These are phyloP conservation scores for Suillus plorans DNA, from an alignment of 768 basidiomycete genomes.

Conservation along the genomic window DNA sequence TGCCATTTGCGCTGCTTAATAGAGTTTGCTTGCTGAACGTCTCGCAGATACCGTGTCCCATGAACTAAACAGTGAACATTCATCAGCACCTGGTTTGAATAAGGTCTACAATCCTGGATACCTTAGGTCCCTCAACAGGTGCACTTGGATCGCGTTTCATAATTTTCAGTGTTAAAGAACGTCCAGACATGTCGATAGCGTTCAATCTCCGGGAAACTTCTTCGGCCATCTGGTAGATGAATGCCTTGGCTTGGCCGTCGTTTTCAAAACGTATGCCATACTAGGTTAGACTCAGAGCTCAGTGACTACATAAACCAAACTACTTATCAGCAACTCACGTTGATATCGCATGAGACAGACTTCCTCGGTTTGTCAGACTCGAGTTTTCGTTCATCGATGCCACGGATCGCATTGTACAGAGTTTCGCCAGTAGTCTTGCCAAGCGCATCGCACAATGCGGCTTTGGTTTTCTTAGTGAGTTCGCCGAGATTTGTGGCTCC, in stretches of 20 bases:
- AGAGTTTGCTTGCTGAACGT: constrained; percentile 73
- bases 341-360: constrained; percentile 93
- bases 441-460: constrained; percentile 63
- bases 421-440: constrained; percentile 85
- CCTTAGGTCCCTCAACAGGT: constrained; percentile 90
- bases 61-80: constrained; percentile 53
- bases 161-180: constrained; percentile 80
- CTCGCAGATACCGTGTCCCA: constrained; percentile 89
- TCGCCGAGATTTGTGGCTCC: constrained; percentile 71
- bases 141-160: constrained; percentile 86
- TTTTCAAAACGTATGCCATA: constrained; percentile 94
- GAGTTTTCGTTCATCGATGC: constrained; percentile 77
- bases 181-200: constrained; percentile 65
- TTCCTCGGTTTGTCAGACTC: constrained; percentile 86
- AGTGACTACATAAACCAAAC: not conserved
- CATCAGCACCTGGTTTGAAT: constrained; percentile 4
- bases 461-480: constrained; percentile 61
- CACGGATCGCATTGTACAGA: constrained; percentile 79
- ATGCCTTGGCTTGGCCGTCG: constrained; percentile 76
- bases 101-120: constrained; percentile 29
- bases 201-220: constrained; percentile 77
- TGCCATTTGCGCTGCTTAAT: constrained; percentile 57
- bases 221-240: constrained; percentile 71
- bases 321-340: constrained; percentile 49
- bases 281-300: constrained; percentile 38